Percentiles rank a stretch among this genome's conserved stretches.
Evolutionary conservation across 805 yeast genomes (phyloP).

Genomic region (Kurtzmaniella fragi): DNA sequence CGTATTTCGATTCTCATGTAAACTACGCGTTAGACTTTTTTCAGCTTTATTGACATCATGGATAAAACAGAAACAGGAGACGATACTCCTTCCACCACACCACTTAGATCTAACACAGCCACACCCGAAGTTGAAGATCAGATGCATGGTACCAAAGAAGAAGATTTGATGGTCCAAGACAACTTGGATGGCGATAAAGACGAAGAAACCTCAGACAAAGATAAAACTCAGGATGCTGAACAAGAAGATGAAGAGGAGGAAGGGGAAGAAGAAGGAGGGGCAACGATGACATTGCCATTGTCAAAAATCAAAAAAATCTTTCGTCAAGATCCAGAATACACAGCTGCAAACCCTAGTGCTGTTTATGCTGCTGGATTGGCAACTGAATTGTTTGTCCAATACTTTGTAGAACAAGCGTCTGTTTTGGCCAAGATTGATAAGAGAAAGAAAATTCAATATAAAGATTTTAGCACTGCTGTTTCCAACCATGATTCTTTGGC

Average conservation of each 20-base stretch:
- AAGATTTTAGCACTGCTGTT: slow-evolving; percentile 66
- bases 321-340: slow-evolving; percentile 71
- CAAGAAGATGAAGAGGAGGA: slow-evolving; percentile 13
- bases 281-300: slow-evolving; percentile 48
- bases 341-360: slow-evolving; percentile 62
- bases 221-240: neutral
- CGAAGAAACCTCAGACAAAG: slow-evolving; percentile 4
- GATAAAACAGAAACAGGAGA: neutral
- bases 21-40: too few relatives aligned
- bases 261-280: slow-evolving; percentile 19
- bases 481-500: slow-evolving; percentile 51
- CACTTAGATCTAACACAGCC: neutral
- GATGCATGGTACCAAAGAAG: neutral
- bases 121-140: slow-evolving; percentile 1
- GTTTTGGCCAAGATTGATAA: slow-evolving; percentile 59
- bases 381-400: slow-evolving; percentile 67
- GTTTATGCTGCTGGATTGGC: slow-evolving; percentile 76
- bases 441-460: slow-evolving; percentile 64
- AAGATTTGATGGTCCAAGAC: slow-evolving; percentile 1
- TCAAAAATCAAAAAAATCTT: slow-evolving; percentile 67
- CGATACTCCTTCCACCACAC: neutral
- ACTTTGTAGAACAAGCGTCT: slow-evolving; percentile 66
- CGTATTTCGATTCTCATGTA: too few relatives aligned
- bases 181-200: slow-evolving; percentile 7
- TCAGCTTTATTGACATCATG: neutral